These are phyloP conservation scores for Xenoacremonium recifei DNA, from an alignment of 2,329 filamentous ascomycete genomes.

Conservation along the genomic window DNA sequence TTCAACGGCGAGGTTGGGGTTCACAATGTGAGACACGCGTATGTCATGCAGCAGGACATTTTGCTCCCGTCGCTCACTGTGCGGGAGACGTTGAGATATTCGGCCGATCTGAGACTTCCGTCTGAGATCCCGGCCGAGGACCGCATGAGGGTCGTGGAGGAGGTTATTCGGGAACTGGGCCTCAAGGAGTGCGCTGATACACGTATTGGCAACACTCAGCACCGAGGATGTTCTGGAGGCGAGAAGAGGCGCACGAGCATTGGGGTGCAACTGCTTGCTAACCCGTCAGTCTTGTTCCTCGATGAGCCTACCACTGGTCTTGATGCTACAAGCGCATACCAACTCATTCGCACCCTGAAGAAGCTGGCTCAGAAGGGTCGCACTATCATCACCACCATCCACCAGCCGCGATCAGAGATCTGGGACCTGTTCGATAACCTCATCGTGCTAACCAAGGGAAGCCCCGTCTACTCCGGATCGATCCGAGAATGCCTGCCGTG, in stretches of 20 bases:
- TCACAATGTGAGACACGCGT: conserved; percentile 58
- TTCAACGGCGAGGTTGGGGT: conserved; percentile 61
- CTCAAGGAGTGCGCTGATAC: conserved; percentile 77
- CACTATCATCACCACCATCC: conserved; percentile 72
- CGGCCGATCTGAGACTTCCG: conserved; percentile 69
- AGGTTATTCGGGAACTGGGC: conserved; percentile 73
- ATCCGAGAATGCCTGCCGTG: conserved; percentile 59
- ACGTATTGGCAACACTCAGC: conserved; percentile 66
- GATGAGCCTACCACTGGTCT: conserved; percentile 79
- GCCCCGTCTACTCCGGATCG: conserved; percentile 65
- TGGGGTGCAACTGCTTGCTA: conserved; percentile 75
- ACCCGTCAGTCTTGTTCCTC: conserved; percentile 74
- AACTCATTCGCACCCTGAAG: conserved; percentile 70
- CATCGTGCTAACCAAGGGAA: conserved; percentile 65
- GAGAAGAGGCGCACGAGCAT: conserved; percentile 77
- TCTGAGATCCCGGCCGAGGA: conserved; percentile 59
- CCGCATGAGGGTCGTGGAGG: conserved; percentile 64
- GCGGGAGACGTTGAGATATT: conserved; percentile 70
- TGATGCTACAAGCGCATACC: conserved; percentile 74
- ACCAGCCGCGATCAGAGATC: conserved; percentile 76
- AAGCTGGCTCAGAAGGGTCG: conserved; percentile 64
- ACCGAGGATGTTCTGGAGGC: conserved; percentile 75
- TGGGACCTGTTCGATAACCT: conserved; percentile 76
- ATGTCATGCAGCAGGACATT: conserved; percentile 77
- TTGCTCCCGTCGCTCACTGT: conserved; percentile 72